Conservation (phyloP, 169 alveolate species). For the Babesia caballi region DNA sequence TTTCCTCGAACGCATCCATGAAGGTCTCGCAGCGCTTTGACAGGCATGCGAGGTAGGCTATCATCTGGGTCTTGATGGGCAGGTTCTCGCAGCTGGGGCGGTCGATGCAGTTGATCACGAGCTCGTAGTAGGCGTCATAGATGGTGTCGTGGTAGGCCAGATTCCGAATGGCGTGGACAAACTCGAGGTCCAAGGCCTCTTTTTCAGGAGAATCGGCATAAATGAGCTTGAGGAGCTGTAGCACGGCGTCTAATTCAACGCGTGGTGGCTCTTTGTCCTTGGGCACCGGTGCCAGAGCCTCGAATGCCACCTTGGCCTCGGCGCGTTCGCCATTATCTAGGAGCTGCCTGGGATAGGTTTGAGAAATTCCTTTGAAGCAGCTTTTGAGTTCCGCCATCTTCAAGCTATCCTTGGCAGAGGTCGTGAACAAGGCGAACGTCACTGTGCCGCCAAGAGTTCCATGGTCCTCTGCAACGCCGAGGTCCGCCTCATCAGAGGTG, state of each 20-base stretch:
- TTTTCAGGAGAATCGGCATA: background rate
- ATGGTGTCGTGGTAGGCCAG: background rate
- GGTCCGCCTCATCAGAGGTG: too few relatives aligned
- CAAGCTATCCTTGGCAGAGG: background rate
- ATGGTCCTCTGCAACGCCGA: too few relatives aligned
- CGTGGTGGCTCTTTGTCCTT: background rate
- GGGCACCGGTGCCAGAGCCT: background rate
- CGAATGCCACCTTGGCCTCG: background rate
- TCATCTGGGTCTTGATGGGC: background rate
- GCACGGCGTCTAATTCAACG: background rate
- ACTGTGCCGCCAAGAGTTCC: too few relatives aligned
- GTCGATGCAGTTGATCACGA: constrained; percentile 12
- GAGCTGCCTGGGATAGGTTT: constrained; percentile 14
- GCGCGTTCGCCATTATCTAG: background rate
- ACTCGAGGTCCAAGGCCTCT: background rate
- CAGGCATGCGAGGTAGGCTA: constrained; percentile 7
- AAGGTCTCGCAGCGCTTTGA: background rate
- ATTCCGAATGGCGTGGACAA: background rate
- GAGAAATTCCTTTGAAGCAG: background rate
- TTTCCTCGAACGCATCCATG: constrained; percentile 3
- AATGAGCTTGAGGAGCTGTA: background rate
- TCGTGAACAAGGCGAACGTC: background rate
- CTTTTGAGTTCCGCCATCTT: background rate
- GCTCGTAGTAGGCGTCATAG: background rate
- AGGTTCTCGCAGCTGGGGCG: background rate